Conservation (phyloP, 768 basidiomycete species). For the Fibroporia radiculosa region DNA sequence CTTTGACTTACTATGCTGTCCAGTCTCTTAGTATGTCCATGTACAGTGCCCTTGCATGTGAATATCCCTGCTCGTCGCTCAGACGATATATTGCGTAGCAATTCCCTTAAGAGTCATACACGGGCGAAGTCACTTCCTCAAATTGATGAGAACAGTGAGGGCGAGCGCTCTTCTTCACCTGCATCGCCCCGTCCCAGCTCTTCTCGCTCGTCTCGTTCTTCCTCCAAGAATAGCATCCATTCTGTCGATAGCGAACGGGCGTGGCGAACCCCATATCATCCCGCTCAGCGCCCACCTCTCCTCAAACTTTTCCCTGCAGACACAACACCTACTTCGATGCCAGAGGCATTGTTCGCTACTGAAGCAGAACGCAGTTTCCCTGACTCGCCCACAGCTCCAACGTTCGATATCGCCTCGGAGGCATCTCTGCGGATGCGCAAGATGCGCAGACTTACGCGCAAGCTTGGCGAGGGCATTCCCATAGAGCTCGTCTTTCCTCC, state of each 20-base stretch:
- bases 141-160: constrained; percentile 1
- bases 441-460: constrained; percentile 55
- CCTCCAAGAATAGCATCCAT: constrained; percentile 7
- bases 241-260: constrained; percentile 8
- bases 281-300: constrained; percentile 16
- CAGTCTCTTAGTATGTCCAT: background rate
- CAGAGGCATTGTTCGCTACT: constrained; percentile 15
- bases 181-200: constrained; percentile 4
- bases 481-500: constrained; percentile 50
- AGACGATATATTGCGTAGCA: background rate
- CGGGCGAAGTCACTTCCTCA: constrained; percentile 12
- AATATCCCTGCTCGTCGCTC: background rate
- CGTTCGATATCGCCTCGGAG: constrained; percentile 35
- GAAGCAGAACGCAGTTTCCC: background rate
- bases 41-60: background rate
- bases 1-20: background rate
- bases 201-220: constrained; percentile 4
- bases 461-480: constrained; percentile 58
- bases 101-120: constrained; percentile 6
- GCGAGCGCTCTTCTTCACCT: background rate
- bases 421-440: constrained; percentile 41
- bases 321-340: constrained; percentile 3
- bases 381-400: constrained; percentile 13
- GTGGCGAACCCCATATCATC: constrained; percentile 14
- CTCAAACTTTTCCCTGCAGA: constrained; percentile 10